Evolutionary conservation across 164 flowering plant species (phyloP).

Genomic region (Umbellularia californica): DNA sequence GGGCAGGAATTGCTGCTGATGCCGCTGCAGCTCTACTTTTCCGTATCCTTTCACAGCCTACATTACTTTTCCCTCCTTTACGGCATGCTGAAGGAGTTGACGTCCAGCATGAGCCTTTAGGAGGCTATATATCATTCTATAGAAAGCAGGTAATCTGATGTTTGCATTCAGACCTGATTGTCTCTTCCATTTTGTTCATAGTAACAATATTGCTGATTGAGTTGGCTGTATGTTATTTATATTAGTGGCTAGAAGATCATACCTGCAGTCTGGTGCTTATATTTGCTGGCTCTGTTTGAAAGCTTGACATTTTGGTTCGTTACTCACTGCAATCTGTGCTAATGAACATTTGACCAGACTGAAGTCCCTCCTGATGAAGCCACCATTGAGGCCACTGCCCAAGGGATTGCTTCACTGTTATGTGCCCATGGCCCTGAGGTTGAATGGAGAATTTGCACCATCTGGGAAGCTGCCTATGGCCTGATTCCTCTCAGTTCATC

Average conservation of each 20-base stretch:
- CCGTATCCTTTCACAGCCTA: constrained; percentile 93
- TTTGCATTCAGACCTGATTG: background rate
- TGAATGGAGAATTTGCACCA: constrained; percentile 98
- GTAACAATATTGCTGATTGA: background rate
- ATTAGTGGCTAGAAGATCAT: background rate
- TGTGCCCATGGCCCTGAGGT: constrained; percentile 99
- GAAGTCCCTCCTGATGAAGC: constrained; percentile 88
- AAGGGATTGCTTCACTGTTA: constrained; percentile 96
- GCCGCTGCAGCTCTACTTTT: constrained; percentile 96
- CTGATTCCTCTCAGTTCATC: constrained; percentile 80
- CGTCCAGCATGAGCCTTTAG: constrained; percentile 65
- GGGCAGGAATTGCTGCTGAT: constrained; percentile 96
- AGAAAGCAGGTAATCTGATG: constrained; percentile 56
- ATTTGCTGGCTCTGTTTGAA: background rate
- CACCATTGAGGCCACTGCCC: constrained; percentile 95
- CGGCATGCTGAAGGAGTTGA: constrained; percentile 89
- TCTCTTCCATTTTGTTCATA: background rate
- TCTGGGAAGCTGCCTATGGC: constrained; percentile 99
- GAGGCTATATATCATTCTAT: constrained; percentile 57
- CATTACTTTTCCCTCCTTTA: constrained; percentile 87
- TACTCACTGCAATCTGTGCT: constrained; percentile 1
- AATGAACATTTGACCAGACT: constrained; percentile 36
- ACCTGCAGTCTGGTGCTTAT: background rate
- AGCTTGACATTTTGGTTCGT: constrained; percentile 1
- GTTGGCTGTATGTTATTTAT: background rate